Evolutionary conservation across 352 stramenopile species (phyloP).

Genomic region (Thalassiosira sp.): DNA sequence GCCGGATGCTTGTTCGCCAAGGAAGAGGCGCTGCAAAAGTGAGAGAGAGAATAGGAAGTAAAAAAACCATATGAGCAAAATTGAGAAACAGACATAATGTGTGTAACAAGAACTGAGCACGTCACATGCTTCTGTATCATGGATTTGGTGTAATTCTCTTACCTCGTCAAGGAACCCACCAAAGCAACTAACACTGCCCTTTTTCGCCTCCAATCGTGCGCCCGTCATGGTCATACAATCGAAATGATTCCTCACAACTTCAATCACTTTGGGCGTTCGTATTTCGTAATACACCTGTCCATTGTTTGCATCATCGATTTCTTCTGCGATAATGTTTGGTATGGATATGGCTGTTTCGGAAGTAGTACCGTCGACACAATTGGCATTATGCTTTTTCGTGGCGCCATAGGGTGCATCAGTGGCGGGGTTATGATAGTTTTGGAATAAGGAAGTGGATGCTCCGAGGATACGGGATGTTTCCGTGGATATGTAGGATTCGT

Average conservation of each 20-base stretch:
- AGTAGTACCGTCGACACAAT: conserved; percentile 36
- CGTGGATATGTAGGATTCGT: conserved; percentile 34
- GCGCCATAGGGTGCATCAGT: conserved; percentile 28
- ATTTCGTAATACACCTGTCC: conserved; percentile 49
- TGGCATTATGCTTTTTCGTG: conserved; percentile 24
- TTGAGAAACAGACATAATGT: background rate
- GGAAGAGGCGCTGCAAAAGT: conserved; percentile 32
- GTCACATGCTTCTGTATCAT: background rate
- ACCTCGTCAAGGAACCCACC: conserved; percentile 47
- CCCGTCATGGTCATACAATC: conserved; percentile 55
- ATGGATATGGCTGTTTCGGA: conserved; percentile 31
- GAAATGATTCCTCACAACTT: conserved; percentile 64
- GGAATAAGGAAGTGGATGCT: conserved; percentile 45
- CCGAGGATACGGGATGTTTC: conserved; percentile 40
- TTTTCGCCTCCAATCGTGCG: conserved; percentile 38
- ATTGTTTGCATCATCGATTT: conserved; percentile 6
- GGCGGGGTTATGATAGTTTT: conserved; percentile 36
- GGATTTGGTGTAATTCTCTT: too few relatives aligned
- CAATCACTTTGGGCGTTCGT: conserved; percentile 46
- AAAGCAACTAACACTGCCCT: conserved; percentile 29
- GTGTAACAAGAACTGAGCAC: background rate
- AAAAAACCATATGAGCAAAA: too few relatives aligned
- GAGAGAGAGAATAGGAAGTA: too few relatives aligned
- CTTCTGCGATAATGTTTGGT: conserved; percentile 38
- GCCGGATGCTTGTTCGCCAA: conserved; percentile 34